A percentile compares a stretch with the other conserved stretches of the same genome.
phyloP scores from a whole-genome alignment of 1,139 yeast genomes.

The Keqinozyma sinolaborantium region DNA sequence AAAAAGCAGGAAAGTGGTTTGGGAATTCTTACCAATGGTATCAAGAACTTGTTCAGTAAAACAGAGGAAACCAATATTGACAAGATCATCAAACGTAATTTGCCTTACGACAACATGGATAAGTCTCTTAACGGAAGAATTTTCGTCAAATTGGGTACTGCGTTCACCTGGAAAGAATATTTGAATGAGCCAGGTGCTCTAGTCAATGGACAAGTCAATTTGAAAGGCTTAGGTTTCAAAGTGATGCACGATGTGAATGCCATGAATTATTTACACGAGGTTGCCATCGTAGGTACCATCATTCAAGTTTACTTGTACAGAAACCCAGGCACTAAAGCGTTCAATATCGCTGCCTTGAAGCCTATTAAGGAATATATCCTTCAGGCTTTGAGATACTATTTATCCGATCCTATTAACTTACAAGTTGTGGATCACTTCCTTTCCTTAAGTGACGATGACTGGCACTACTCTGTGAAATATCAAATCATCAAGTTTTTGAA shows the following conservation, averaged over 20 bases:
- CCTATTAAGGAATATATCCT: constrained; percentile 18
- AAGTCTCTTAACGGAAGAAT: constrained; percentile 33
- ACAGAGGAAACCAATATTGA: constrained; percentile 12
- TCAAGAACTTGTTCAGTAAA: constrained; percentile 19
- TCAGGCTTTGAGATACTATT: constrained; percentile 6
- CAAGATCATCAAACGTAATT: constrained; percentile 9
- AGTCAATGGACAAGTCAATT: constrained; percentile 15
- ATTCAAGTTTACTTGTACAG: constrained; percentile 30
- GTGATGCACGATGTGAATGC: constrained; percentile 38
- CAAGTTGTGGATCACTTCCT: constrained; percentile 10
- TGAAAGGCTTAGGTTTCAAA: constrained; percentile 42
- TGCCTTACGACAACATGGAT: constrained; percentile 7
- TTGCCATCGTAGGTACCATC: constrained; percentile 37
- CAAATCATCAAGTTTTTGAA: constrained; percentile 34
- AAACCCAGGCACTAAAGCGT: constrained; percentile 9
- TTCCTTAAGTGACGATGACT: constrained; percentile 14
- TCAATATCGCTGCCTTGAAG: constrained; percentile 22
- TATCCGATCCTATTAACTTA: constrained; percentile 10
- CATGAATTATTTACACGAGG: constrained; percentile 33
- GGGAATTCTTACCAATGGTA: constrained; percentile 34
- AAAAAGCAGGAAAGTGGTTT: constrained; percentile 47
- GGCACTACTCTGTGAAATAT: constrained; percentile 19
- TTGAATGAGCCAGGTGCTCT: constrained; percentile 1
- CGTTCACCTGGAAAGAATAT: constrained; percentile 16
- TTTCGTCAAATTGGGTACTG: constrained; percentile 34